Conservation (phyloP, 768 basidiomycete species). For the Mycena rosella region DNA sequence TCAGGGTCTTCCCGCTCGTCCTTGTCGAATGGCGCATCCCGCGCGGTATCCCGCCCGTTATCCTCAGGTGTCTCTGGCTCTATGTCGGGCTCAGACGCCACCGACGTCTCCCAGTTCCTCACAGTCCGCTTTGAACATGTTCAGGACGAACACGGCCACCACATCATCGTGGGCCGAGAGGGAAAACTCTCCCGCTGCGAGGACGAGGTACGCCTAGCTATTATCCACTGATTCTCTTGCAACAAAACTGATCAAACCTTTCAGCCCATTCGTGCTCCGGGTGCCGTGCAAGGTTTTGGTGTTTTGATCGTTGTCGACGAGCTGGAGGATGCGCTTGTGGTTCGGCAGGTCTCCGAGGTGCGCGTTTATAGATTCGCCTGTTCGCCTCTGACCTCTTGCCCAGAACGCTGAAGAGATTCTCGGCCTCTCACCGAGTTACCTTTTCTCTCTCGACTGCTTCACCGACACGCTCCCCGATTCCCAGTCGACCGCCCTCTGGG, state of each 20-base stretch:
- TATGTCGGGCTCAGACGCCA: conserved; percentile 37
- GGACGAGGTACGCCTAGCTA: conserved; percentile 68
- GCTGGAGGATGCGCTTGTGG: conserved; percentile 65
- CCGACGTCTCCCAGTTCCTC: conserved; percentile 52
- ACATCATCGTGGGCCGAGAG: conserved; percentile 78
- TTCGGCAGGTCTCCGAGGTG: conserved; percentile 87
- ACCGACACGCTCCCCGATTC: conserved; percentile 74
- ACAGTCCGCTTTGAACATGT: conserved; percentile 77
- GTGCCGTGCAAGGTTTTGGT: conserved; percentile 88
- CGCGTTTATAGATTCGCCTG: conserved; percentile 25
- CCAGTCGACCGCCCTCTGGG: conserved; percentile 77
- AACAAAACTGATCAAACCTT: neutral
- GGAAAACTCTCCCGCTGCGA: conserved; percentile 76
- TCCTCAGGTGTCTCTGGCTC: conserved; percentile 16
- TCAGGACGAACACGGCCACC: conserved; percentile 74
- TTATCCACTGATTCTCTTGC: conserved; percentile 23
- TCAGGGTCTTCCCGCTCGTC: conserved; percentile 22
- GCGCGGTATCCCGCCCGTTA: conserved; percentile 15
- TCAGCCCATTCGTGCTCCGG: conserved; percentile 85
- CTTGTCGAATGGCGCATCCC: conserved; percentile 36
- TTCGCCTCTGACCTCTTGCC: neutral
- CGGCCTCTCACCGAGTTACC: conserved; percentile 76
- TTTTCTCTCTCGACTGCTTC: conserved; percentile 81
- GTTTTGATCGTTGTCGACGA: conserved; percentile 81
- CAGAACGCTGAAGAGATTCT: conserved; percentile 84